Percentiles rank a stretch among this genome's conserved stretches.
Conservation (phyloP, 768 basidiomycete species). For the Pleurotus pulmonarius region DNA sequence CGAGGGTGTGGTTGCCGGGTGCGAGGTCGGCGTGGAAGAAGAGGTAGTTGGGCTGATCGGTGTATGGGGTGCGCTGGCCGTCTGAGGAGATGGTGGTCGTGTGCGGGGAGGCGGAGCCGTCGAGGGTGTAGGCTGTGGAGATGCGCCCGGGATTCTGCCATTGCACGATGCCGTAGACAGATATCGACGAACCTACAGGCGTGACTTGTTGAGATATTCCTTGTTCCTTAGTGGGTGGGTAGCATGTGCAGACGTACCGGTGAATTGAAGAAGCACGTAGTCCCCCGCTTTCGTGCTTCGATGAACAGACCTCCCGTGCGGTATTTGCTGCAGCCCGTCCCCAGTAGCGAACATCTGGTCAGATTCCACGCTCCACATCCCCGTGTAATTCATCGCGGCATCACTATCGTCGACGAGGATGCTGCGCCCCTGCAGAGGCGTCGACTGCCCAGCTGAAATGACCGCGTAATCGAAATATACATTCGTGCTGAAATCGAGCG, state of each 20-base stretch:
- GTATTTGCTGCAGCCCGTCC: conserved; percentile 16
- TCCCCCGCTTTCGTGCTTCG: conserved; percentile 34
- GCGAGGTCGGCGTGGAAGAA: conserved; percentile 30
- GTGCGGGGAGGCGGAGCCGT: conserved; percentile 22
- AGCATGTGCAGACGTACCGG: conserved; percentile 21
- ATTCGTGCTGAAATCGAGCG: conserved; percentile 19
- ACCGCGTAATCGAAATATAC: conserved; percentile 33
- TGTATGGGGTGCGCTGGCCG: conserved; percentile 22
- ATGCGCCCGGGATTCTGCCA: conserved; percentile 25
- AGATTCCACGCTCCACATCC: conserved; percentile 24
- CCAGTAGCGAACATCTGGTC: conserved; percentile 23
- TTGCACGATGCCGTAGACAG: conserved; percentile 30
- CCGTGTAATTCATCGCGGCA: conserved; percentile 23
- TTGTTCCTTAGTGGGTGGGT: too few species aligned
- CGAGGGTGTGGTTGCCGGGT: conserved; percentile 31
- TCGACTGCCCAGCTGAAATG: conserved; percentile 31
- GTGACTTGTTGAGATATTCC: too few species aligned
- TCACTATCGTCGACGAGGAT: conserved; percentile 37
- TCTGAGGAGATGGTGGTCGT: conserved; percentile 7
- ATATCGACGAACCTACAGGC: conserved; percentile 29
- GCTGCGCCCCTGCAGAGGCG: conserved; percentile 28
- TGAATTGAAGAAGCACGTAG: conserved; percentile 28
- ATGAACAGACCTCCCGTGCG: conserved; percentile 24
- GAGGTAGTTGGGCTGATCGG: conserved; percentile 26
- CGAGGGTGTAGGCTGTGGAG: conserved; percentile 30